phyloP scores from a whole-genome alignment of 768 basidiomycete genomes.

The Tephrocybe sp. region DNA sequence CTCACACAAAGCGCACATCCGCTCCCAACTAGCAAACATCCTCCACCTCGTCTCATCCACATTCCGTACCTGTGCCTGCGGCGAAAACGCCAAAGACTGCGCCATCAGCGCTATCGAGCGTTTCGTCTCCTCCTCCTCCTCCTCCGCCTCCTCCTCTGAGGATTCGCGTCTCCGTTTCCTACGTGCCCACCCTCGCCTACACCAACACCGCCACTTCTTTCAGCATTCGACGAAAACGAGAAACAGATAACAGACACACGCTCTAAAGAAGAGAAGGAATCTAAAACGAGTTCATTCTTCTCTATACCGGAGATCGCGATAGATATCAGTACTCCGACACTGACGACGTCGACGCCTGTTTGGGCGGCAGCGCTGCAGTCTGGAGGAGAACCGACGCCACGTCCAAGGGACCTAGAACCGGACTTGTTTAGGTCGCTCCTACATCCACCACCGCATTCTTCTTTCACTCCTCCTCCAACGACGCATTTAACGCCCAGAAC shows the following conservation, averaged over 20 bases:
- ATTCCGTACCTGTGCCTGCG: slow-evolving; percentile 76
- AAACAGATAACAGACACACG: background rate
- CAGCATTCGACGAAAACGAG: too few species aligned
- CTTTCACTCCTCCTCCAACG: background rate
- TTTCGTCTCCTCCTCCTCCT: slow-evolving; percentile 28
- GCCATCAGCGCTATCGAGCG: slow-evolving; percentile 59
- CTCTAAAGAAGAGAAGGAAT: background rate
- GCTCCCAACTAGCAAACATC: slow-evolving; percentile 65
- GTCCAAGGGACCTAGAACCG: slow-evolving; percentile 15
- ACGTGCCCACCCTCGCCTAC: slow-evolving; percentile 35
- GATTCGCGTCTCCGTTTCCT: slow-evolving; percentile 45
- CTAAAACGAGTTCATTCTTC: slow-evolving; percentile 14
- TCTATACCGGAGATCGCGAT: slow-evolving; percentile 10
- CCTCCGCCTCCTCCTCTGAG: slow-evolving; percentile 41
- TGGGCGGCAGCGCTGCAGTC: slow-evolving; percentile 2
- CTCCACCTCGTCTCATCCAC: slow-evolving; percentile 67
- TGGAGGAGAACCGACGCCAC: slow-evolving; percentile 15
- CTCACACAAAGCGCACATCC: slow-evolving; percentile 49
- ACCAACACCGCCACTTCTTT: too few species aligned
- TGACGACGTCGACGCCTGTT: slow-evolving; percentile 3
- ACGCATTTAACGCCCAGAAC: too few species aligned
- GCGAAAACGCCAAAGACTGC: slow-evolving; percentile 58
- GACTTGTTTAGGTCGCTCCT: background rate
- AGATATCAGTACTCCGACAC: slow-evolving; percentile 16
- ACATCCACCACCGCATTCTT: too few species aligned